Evolutionary conservation across 2,329 filamentous ascomycete species (phyloP), one percentile per base, ranked within the genome.

Genomic region (Scytalidium lignicola): DNA sequence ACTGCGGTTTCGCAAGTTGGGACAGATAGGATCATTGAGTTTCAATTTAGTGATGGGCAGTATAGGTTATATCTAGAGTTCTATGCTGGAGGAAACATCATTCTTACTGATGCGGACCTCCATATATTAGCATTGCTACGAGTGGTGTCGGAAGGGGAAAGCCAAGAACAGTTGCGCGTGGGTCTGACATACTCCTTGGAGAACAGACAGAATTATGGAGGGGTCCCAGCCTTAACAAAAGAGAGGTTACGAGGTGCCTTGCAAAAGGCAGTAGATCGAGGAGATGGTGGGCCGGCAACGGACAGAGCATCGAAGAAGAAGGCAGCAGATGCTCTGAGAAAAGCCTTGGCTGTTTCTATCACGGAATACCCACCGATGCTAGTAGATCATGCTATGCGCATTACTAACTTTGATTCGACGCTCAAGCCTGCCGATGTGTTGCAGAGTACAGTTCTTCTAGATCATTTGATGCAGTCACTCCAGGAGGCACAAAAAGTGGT

Each of bases 11-110:
- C 76, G 1, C 93, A 99, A 68, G 80, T 99, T 45, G 93, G 93
- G 44, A 96, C 91, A 2, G 93, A 99, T 67, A 81, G 93, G 47
- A 87, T 99, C 53, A 85, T 99, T 47, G 90, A 97, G 65, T 83
- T 99, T 47, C 80, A 87, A 60, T 96, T 99, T 65, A 95, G 88
- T 59, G 90, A 97, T 73, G 93, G 93, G 10, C 78, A 85, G 58
- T 96, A 95, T 65, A 79, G 86, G 40, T 68, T 99, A 19, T 96
- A 90, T 65, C 73, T 99, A 22, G 93, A 99, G 70, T 99, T 99
- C 71, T 99, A 96, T 65, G 92, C 93, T 1, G 88, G 88, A 46
- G 93, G 93, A 42, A 99, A 99, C 65, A 85, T 99, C 52, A 89
- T 99, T 53, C 75, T 99, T 47, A 96, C 93, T 2, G 90, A 97